Conservation (phyloP, 1,139 yeast genomes). For the Arxiozyma telluris region DNA sequence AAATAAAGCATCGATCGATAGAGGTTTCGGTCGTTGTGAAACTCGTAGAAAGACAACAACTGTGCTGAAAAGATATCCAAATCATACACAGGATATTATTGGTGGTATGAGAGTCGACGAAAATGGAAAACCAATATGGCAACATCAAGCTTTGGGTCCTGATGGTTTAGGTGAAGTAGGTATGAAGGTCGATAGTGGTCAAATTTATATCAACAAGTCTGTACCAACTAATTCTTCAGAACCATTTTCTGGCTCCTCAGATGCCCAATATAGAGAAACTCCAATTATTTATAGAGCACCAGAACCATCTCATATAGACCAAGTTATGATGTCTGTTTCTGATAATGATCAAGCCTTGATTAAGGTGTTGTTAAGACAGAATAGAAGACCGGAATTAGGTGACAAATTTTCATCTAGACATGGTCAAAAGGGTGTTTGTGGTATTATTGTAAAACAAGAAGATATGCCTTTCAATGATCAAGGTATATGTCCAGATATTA, state of each 20-base stretch:
- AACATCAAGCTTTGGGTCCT: conserved; percentile 78
- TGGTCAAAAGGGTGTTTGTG: conserved; percentile 99
- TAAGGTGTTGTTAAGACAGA: conserved; percentile 85
- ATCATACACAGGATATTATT: conserved; percentile 83
- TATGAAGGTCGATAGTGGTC: conserved; percentile 80
- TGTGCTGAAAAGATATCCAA: conserved; percentile 80
- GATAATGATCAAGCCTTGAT: conserved; percentile 92
- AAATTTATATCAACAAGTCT: conserved; percentile 84
- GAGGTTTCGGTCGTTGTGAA: conserved; percentile 98
- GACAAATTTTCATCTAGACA: conserved; percentile 96
- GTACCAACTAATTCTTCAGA: conserved; percentile 86
- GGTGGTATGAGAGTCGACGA: conserved; percentile 87
- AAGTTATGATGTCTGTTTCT: conserved; percentile 93
- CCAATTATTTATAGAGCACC: conserved; percentile 92
- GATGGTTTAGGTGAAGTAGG: conserved; percentile 99
- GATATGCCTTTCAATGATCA: conserved; percentile 91
- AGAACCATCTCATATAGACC: conserved; percentile 90
- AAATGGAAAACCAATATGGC: conserved; percentile 69
- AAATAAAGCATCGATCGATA: conserved; percentile 84
- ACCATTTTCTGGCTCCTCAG: conserved; percentile 41
- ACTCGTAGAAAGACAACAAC: conserved; percentile 91
- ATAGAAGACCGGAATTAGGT: conserved; percentile 96
- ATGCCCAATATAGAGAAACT: conserved; percentile 68
- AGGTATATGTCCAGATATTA: conserved; percentile 88
- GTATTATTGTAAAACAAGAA: conserved; percentile 92